Base-by-base conservation (phyloP, 805 yeast genomes). In the Monosporozyma unispora region DNA sequence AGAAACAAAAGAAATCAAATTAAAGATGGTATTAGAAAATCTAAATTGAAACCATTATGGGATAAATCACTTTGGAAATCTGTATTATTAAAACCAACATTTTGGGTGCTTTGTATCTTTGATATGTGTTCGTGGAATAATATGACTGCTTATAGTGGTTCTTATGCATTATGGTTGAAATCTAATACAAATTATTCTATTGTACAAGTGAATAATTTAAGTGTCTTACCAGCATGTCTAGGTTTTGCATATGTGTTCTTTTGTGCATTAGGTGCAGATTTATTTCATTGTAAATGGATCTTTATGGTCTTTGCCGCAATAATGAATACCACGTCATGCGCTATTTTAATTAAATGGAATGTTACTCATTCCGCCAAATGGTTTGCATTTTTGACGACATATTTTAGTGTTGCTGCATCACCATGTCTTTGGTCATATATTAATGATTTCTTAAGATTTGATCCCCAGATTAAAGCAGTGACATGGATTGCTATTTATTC, bases 91-190 rank as follows among this genome's bases (percentile, higher is more conserved):
- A 65, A 75, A 3, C 77, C 83, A 73, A 77, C 78, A 46, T 72
- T 84, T 51, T 81, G 80, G 65, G 72, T 79, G 1, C 61, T 83
- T 27, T 64, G 76, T 6, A 63, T 79, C 6, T 77, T 79, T 67
- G 77, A 79, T 55, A 71, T 79, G 35, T 70, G 80, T 56, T 78
- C 83, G 48, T 80, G 82, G 80, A 81, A 82, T 66, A 77, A 78
- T 58, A 75, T 76, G 61, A 80, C 79, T 52, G 75, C 78, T 2
- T 69, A 75, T 18, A 71, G 79, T 45, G 84, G 84, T 12, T 72
- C 81, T 10, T 80, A 75, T 57, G 63, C 77, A 4, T 68, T 84
- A 50, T 83, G 90, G 90, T 70, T 84, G 46, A 71, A 77, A 53
- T 69, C 80, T 4, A 66, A 76, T 19, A 60, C 70, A 44, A 66